Percentiles rank a stretch among this genome's conserved stretches.
Conservation (phyloP, 495 filamentous ascomycete genomes). For the Arthonia radiata region DNA sequence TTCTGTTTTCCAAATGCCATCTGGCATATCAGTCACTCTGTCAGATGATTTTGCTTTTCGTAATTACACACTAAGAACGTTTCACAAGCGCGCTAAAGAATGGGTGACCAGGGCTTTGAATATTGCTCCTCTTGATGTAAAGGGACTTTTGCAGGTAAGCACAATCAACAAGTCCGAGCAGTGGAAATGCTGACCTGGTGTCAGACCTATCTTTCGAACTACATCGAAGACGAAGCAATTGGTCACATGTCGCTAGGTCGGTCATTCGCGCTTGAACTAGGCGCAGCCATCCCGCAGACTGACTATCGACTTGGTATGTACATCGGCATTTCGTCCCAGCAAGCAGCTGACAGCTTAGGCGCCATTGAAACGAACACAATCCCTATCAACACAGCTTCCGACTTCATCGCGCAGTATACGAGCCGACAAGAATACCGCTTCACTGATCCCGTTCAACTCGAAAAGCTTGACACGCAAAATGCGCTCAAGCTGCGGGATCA, state of each 20-base stretch:
- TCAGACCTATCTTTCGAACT: slow-evolving; percentile 76
- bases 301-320: slow-evolving; percentile 51
- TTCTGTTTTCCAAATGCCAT: slow-evolving; percentile 46
- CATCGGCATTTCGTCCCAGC: slow-evolving; percentile 3
- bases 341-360: slow-evolving; percentile 10
- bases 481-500: no score
- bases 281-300: slow-evolving; percentile 59
- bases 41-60: slow-evolving; percentile 72
- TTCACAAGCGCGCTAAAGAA: slow-evolving; percentile 46
- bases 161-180: no score
- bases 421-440: slow-evolving; percentile 82
- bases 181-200: no score
- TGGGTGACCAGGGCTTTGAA: slow-evolving; percentile 67
- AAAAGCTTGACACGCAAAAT: no score
- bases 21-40: slow-evolving; percentile 60
- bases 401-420: slow-evolving; percentile 94
- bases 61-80: slow-evolving; percentile 46
- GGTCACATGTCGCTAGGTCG: slow-evolving; percentile 82
- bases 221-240: slow-evolving; percentile 63
- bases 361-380: slow-evolving; percentile 51
- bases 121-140: slow-evolving; percentile 78
- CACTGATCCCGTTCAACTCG: slow-evolving; percentile 41
- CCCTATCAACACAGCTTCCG: slow-evolving; percentile 76
- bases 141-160: slow-evolving; percentile 52
- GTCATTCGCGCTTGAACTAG: slow-evolving; percentile 87